Conservation (phyloP, 2,329 filamentous ascomycete species). For the Neopestalotiopsis clavispora region DNA sequence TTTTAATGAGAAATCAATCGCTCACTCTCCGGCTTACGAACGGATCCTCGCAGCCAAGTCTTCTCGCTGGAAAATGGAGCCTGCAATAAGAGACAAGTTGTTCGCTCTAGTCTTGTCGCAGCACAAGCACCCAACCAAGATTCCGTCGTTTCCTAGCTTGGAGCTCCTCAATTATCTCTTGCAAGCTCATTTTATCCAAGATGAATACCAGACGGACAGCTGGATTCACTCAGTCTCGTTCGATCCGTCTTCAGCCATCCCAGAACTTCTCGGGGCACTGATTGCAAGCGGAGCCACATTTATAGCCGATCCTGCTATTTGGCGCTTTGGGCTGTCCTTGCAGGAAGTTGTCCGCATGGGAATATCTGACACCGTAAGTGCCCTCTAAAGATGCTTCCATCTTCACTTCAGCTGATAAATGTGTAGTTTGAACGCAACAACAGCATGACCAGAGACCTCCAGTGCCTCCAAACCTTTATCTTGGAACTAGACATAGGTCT, state of each 20-base stretch:
- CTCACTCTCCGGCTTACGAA: slow-evolving; percentile 24
- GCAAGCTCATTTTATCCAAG: slow-evolving; percentile 33
- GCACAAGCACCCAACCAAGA: slow-evolving; percentile 25
- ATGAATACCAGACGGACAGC: slow-evolving; percentile 31
- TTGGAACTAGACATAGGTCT: slow-evolving; percentile 57
- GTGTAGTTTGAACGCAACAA: slow-evolving; percentile 53
- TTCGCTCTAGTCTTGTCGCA: slow-evolving; percentile 32
- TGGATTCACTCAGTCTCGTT: slow-evolving; percentile 33
- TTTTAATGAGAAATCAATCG: slow-evolving; percentile 29
- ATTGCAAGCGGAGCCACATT: slow-evolving; percentile 31
- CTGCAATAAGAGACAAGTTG: slow-evolving; percentile 28
- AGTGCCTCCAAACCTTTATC: slow-evolving; percentile 54
- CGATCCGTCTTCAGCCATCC: slow-evolving; percentile 28
- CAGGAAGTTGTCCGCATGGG: slow-evolving; percentile 47
- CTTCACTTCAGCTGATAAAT: slow-evolving; percentile 12
- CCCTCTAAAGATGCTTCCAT: slow-evolving; percentile 27
- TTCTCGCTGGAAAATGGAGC: slow-evolving; percentile 26
- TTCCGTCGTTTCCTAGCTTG: slow-evolving; percentile 33
- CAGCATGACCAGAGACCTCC: slow-evolving; percentile 53
- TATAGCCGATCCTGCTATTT: slow-evolving; percentile 32
- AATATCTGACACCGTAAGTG: slow-evolving; percentile 35
- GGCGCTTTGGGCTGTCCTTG: slow-evolving; percentile 38
- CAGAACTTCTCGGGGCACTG: slow-evolving; percentile 30
- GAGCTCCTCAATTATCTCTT: slow-evolving; percentile 34
- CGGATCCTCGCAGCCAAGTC: slow-evolving; percentile 20